Base-by-base conservation (phyloP, 768 basidiomycete species). In the Pisolithus sp. region DNA sequence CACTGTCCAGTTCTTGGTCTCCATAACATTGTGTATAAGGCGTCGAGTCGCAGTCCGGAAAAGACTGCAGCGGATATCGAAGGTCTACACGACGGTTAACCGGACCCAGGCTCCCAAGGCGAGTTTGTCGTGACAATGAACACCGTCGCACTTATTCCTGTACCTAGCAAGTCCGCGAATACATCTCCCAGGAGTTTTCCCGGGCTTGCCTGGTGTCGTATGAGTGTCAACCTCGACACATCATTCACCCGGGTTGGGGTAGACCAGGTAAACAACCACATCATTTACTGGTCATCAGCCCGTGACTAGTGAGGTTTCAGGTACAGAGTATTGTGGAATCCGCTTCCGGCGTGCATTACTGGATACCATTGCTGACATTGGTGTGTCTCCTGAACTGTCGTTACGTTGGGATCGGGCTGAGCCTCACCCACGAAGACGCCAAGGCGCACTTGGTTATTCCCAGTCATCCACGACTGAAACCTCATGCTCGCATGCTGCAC, bases 391-490 rank as follows among this genome's bases (percentile, higher is more conserved):
- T 9, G n/a, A 37, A 26, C 37, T 40, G 30, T 51, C 2, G 9
- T n/a, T 42, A 2, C 30, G 26, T 40, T 53, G 36, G 46, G 10
- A 34, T 24, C 46, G 43, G 36, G 20, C 6, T 30, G 15, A 41
- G 39, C 18, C 38, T 15, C 44, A 52, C 51, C 57, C 10, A 30
- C 48, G 37, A 37, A 90, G 89, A 92, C 65, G 70, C 70, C 9
- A 75, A 86, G 43, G 85, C 87, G 26, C 87, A 82, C 57, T 64
- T 77, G 45, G 77, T 90, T 38, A 86, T 91, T 54, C 89, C 89
- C 26, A 77, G 79, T 36, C 80, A 86, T 49, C 89, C 88, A 12
- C 59, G 70, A 17, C 66, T 86, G 59, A 83, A 84, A 57, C 86
- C 88, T 2, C 83, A 87, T 63, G 75, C 76, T 4, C 82, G 87